A percentile compares a stretch with the other conserved stretches of the same genome.
Evolutionary conservation across 208 protist genomes (phyloP).

Genomic region (Trypanosoma mega): DNA sequence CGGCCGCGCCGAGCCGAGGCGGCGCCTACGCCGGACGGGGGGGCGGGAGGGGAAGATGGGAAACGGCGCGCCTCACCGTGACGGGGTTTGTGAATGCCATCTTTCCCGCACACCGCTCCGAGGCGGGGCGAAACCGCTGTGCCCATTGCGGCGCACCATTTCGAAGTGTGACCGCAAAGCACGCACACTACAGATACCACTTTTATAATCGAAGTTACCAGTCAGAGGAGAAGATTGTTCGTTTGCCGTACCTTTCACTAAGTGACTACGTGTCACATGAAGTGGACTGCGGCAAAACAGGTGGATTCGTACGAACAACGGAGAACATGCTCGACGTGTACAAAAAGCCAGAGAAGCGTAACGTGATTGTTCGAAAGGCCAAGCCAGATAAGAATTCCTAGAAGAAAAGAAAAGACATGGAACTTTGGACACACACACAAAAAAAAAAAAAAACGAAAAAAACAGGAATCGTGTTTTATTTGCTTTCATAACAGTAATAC

Average conservation of each 20-base stretch:
- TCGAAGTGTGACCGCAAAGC: slow-evolving; percentile 46
- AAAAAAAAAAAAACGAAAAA: slow-evolving; percentile 3
- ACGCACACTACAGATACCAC: slow-evolving; percentile 76
- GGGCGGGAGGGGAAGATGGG: neutral
- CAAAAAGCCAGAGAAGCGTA: slow-evolving; percentile 18
- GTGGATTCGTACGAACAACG: slow-evolving; percentile 23
- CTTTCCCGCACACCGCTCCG: slow-evolving; percentile 38
- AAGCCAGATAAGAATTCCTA: too few relatives aligned
- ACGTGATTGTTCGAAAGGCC: slow-evolving; percentile 11
- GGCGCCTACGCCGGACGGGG: neutral
- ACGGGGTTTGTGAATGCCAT: slow-evolving; percentile 63
- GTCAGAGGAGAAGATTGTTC: slow-evolving; percentile 65
- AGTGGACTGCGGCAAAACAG: slow-evolving; percentile 17
- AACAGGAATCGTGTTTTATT: neutral
- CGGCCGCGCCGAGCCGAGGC: too few relatives aligned
- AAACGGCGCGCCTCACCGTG: slow-evolving; percentile 45
- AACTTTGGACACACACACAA: neutral
- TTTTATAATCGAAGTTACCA: slow-evolving; percentile 65
- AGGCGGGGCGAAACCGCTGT: slow-evolving; percentile 42
- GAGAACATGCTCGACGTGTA: slow-evolving; percentile 28
- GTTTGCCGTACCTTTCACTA: slow-evolving; percentile 56
- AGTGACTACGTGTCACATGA: slow-evolving; percentile 35
- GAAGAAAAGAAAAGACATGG: neutral
- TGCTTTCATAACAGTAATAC: neutral
- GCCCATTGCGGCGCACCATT: slow-evolving; percentile 64